phyloP scores from a whole-genome alignment of 108 stramenopile species.

The Nannochloropsis gaditana region DNA sequence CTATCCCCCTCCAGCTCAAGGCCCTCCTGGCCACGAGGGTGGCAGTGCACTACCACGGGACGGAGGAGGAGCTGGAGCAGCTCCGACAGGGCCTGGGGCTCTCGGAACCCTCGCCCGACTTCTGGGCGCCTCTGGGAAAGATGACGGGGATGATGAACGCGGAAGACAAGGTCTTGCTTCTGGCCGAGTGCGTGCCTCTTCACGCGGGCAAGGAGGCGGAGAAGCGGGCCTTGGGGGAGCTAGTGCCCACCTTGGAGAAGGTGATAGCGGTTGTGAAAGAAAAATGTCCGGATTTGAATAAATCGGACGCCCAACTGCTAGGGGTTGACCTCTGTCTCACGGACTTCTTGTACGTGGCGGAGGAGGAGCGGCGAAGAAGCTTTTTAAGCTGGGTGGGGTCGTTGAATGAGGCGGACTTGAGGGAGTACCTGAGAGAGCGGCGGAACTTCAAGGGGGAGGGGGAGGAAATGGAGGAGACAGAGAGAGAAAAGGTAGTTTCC shows the following conservation, averaged over 20 bases:
- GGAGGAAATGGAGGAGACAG: conserved; percentile 54
- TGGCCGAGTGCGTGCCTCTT: conserved; percentile 71
- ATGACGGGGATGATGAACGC: conserved; percentile 67
- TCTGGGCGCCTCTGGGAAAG: conserved; percentile 78
- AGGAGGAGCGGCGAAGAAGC: conserved; percentile 62
- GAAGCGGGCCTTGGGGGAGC: conserved; percentile 32
- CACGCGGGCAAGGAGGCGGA: conserved; percentile 57
- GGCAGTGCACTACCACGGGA: conserved; percentile 62
- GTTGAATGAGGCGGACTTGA: conserved; percentile 63
- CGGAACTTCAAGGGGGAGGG: conserved; percentile 62
- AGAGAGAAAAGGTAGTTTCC: background rate
- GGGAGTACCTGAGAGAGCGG: conserved; percentile 59
- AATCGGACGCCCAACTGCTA: conserved; percentile 28
- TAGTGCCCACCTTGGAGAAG: conserved; percentile 18
- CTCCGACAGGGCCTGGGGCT: conserved; percentile 79
- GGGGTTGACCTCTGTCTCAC: conserved; percentile 31
- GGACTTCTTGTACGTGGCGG: conserved; percentile 41
- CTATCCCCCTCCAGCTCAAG: conserved; percentile 78
- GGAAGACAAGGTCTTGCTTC: conserved; percentile 75
- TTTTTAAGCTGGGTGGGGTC: conserved; percentile 69
- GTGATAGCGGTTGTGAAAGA: conserved; percentile 26
- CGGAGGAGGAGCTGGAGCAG: conserved; percentile 68
- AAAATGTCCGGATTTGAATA: conserved; percentile 32
- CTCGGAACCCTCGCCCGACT: conserved; percentile 64
- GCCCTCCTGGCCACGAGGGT: conserved; percentile 76